A percentile compares a stretch with the other conserved stretches of the same genome.
These are phyloP conservation scores for Alternaria conjuncta DNA, from an alignment of 2,329 filamentous ascomycete genomes.

Conservation along the genomic window DNA sequence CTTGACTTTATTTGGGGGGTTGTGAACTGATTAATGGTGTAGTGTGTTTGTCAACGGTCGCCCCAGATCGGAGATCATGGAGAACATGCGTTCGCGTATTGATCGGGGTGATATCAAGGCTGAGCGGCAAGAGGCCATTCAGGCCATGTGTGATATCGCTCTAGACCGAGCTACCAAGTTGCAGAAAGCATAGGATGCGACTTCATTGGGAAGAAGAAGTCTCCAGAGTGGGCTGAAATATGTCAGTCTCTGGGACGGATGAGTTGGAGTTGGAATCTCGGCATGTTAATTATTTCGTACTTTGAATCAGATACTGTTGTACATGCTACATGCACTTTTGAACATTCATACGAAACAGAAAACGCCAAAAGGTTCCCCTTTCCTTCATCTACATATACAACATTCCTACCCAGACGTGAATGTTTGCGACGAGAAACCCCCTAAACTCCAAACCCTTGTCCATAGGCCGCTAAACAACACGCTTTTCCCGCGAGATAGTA, in stretches of 20 bases:
- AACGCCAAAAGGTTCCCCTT: background rate
- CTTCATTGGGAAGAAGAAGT: background rate
- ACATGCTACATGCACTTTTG: background rate
- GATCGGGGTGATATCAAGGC: slow-evolving; percentile 66
- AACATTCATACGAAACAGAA: accelerated
- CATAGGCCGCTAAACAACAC: background rate
- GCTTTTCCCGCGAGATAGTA: background rate
- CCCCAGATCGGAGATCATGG: slow-evolving; percentile 74
- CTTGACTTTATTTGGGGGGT: background rate
- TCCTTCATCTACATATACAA: background rate
- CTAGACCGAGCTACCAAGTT: slow-evolving; percentile 74
- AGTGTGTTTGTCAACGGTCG: slow-evolving; percentile 85
- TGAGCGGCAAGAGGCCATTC: slow-evolving; percentile 76
- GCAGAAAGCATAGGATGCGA: slow-evolving; percentile 7
- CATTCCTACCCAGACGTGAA: background rate
- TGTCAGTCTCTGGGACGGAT: background rate
- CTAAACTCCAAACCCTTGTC: background rate
- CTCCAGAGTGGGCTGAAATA: background rate
- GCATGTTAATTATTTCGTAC: background rate
- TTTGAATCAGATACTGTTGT: background rate
- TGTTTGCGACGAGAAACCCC: background rate
- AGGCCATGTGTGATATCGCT: slow-evolving; percentile 92
- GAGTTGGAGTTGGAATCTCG: background rate
- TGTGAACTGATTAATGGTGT: background rate
- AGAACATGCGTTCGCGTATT: slow-evolving; percentile 80